These are phyloP conservation scores for Cordyceps cicadae DNA, from an alignment of 2,329 filamentous ascomycete species.

Conservation along the genomic window DNA sequence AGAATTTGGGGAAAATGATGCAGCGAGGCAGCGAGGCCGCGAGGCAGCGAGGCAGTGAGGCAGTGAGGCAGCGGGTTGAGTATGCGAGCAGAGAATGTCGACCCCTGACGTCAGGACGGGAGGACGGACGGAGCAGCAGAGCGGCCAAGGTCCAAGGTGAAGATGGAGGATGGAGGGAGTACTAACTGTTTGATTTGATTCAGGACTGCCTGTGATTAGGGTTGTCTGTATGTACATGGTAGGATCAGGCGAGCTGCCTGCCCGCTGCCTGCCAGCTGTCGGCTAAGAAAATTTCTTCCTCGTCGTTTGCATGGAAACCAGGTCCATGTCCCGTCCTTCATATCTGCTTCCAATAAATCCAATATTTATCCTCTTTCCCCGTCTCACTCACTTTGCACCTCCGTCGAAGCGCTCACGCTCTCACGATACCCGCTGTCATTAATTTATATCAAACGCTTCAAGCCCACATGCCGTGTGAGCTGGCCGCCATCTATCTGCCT, in stretches of 20 bases:
- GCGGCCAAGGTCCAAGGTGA: no score
- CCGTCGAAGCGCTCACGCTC: background rate
- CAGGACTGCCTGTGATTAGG: background rate
- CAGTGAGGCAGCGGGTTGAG: background rate
- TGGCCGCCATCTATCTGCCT: background rate
- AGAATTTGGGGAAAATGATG: background rate
- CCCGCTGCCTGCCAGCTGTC: background rate
- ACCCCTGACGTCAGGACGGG: no score
- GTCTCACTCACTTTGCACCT: background rate
- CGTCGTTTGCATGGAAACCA: background rate
- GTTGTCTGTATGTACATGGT: background rate
- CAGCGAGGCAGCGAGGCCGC: no score
- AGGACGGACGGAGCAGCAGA: background rate
- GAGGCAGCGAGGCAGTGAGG: background rate
- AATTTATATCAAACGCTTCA: background rate
- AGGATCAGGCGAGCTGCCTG: background rate
- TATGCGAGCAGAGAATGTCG: background rate
- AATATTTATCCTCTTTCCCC: background rate
- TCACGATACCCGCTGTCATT: background rate
- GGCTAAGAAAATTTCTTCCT: background rate
- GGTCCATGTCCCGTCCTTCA: background rate
- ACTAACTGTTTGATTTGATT: background rate
- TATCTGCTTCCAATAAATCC: background rate
- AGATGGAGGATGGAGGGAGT: background rate
- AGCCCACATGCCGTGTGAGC: background rate